phyloP scores from a whole-genome alignment of 2,329 filamentous ascomycete species.

The Paecilomyces fulvus region DNA sequence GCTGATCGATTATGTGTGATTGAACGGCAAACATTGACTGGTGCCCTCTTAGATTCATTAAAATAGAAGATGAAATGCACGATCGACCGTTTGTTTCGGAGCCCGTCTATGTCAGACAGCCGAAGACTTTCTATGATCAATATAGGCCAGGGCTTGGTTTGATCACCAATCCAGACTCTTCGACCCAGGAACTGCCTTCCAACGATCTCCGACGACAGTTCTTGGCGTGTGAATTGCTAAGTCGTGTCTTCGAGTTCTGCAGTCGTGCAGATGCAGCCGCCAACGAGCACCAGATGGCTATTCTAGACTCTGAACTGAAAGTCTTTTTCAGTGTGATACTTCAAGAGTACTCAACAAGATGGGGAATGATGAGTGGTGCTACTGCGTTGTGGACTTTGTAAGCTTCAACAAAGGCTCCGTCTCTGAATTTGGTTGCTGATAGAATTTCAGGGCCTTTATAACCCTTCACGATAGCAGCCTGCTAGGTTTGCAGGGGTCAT shows the following conservation, averaged over 20 bases:
- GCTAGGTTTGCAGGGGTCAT: background rate
- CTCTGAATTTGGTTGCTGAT: background rate
- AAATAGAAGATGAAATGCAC: background rate
- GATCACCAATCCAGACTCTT: background rate
- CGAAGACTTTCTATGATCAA: background rate
- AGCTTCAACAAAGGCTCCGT: background rate
- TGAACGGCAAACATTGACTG: background rate
- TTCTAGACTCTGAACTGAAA: background rate
- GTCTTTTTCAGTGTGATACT: background rate
- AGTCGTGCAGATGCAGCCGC: background rate
- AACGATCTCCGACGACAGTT: background rate
- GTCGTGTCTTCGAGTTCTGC: background rate
- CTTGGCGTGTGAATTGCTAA: background rate
- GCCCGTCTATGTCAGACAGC: background rate
- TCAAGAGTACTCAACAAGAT: background rate
- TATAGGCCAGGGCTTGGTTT: background rate
- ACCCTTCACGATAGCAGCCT: background rate
- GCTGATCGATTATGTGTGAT: background rate
- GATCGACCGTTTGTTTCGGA: background rate
- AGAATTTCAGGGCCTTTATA: background rate
- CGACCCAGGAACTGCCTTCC: background rate
- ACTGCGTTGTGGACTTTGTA: background rate
- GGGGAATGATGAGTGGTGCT: background rate
- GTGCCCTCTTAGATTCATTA: background rate
- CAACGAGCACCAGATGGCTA: background rate